phyloP scores from a whole-genome alignment of 495 filamentous ascomycete genomes.

The Hapsidospora chrysogenum region DNA sequence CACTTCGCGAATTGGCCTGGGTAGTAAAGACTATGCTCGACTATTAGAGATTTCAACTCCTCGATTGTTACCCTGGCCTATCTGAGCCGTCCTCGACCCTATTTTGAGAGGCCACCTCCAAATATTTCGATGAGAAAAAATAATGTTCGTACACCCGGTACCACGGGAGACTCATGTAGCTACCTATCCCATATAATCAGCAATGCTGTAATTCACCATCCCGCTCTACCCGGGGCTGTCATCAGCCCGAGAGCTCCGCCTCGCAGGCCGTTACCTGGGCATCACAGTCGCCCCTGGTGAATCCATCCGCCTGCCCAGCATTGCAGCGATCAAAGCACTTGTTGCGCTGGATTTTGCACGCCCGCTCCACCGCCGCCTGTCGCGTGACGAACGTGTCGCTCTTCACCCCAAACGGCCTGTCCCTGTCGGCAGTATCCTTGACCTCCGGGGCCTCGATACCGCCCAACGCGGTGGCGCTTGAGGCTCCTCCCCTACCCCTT shows the following conservation, averaged over 20 bases:
- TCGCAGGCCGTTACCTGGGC: slow-evolving; percentile 17
- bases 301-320: slow-evolving; percentile 11
- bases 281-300: slow-evolving; percentile 24
- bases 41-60: too few relatives aligned
- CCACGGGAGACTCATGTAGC: too few relatives aligned
- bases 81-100: too few relatives aligned
- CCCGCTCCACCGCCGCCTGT: slow-evolving; percentile 22
- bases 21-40: too few relatives aligned
- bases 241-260: slow-evolving; percentile 8
- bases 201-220: too few relatives aligned
- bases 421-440: slow-evolving; percentile 19
- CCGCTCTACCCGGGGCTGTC: too few relatives aligned
- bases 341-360: slow-evolving; percentile 32
- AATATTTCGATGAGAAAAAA: too few relatives aligned
- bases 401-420: slow-evolving; percentile 31
- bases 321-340: slow-evolving; percentile 30
- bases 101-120: too few relatives aligned
- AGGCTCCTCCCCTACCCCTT: slow-evolving; percentile 2
- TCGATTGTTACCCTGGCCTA: too few relatives aligned
- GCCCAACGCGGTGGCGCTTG: slow-evolving; percentile 8
- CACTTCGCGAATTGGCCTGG: too few relatives aligned
- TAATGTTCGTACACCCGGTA: too few relatives aligned
- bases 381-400: slow-evolving; percentile 30
- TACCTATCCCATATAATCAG: too few relatives aligned
- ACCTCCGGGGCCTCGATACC: slow-evolving; percentile 18